Percentiles rank a stretch among this genome's conserved stretches.
These are phyloP conservation scores for Conoideocrella luteorostrata DNA, from an alignment of 2,329 filamentous ascomycete species.

Conservation along the genomic window DNA sequence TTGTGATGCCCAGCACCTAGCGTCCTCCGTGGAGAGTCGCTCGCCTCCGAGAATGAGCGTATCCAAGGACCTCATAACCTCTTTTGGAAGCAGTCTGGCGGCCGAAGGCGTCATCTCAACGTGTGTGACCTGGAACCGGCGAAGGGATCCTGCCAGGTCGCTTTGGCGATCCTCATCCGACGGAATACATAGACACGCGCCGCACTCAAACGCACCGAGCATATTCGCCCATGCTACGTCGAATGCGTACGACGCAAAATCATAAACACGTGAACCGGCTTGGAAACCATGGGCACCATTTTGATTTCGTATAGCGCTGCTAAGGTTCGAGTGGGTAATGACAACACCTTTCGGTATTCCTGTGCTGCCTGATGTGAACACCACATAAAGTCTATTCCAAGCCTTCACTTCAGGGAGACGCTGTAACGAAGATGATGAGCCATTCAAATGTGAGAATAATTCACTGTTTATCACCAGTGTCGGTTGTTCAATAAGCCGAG, in stretches of 20 bases:
- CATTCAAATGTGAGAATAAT: not conserved
- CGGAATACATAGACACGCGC: slow-evolving; percentile 16
- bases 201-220: slow-evolving; percentile 12
- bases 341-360: slow-evolving; percentile 46
- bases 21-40: not conserved
- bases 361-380: slow-evolving; percentile 45
- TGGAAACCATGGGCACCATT: slow-evolving; percentile 9
- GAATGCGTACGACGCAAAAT: slow-evolving; percentile 18
- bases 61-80: slow-evolving; percentile 1
- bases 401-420: slow-evolving; percentile 10
- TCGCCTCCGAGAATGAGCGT: slow-evolving; percentile 7
- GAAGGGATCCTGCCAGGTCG: slow-evolving; percentile 2
- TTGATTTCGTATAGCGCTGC: slow-evolving; percentile 10
- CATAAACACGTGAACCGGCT: slow-evolving; percentile 13
- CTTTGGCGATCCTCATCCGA: slow-evolving; percentile 8
- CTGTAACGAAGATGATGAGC: not conserved
- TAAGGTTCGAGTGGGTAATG: slow-evolving; percentile 15
- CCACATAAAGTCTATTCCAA: slow-evolving; percentile 23
- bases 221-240: slow-evolving; percentile 16
- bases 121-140: slow-evolving; percentile 2
- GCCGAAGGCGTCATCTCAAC: slow-evolving; percentile 5
- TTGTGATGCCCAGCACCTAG: slow-evolving; percentile 1
- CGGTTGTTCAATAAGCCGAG: not conserved
- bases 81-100: not conserved
- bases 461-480: slow-evolving; percentile 3